Percentiles rank a stretch among this genome's conserved stretches.
Conservation (phyloP, 306 rosid genomes). For the Hylodesmum podocarpum region DNA sequence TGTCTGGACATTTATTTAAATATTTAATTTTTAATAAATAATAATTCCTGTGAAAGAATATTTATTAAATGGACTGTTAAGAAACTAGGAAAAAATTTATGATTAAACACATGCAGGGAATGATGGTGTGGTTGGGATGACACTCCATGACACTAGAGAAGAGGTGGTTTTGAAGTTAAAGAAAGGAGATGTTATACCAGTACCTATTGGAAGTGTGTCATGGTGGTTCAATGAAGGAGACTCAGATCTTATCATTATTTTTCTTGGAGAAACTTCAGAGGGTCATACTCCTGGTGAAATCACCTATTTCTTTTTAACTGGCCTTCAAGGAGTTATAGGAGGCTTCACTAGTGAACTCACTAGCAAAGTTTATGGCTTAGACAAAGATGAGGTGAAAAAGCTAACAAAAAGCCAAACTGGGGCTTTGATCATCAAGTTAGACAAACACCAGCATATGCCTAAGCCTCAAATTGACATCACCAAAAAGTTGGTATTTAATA, state of each 20-base stretch:
- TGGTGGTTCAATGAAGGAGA: constrained; percentile 80
- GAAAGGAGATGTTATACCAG: constrained; percentile 60
- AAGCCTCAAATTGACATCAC: constrained; percentile 27
- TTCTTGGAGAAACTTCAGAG: constrained; percentile 53
- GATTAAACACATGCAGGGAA: constrained; percentile 38
- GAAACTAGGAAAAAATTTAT: too few relatives aligned
- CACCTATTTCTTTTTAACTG: constrained; percentile 50
- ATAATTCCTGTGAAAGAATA: too few relatives aligned
- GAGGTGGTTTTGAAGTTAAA: constrained; percentile 51
- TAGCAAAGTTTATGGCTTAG: constrained; percentile 26
- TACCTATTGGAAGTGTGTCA: constrained; percentile 49
- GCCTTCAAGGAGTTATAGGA: constrained; percentile 39
- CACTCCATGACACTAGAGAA: constrained; percentile 21
- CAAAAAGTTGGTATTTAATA: constrained; percentile 40
- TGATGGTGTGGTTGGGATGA: constrained; percentile 53
- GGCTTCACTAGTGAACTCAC: constrained; percentile 50
- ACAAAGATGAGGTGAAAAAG: constrained; percentile 31
- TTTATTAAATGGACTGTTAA: too few relatives aligned
- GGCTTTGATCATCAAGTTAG: constrained; percentile 34
- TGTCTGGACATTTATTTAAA: too few relatives aligned
- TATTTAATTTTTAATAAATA: too few relatives aligned
- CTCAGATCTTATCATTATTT: constrained; percentile 37
- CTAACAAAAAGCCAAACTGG: constrained; percentile 53
- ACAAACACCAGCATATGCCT: constrained; percentile 31
- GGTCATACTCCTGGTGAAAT: constrained; percentile 48